A percentile compares a stretch with the other conserved stretches of the same genome.
phyloP scores from a whole-genome alignment of 768 basidiomycete species.

The Nidularia pulvinata region DNA sequence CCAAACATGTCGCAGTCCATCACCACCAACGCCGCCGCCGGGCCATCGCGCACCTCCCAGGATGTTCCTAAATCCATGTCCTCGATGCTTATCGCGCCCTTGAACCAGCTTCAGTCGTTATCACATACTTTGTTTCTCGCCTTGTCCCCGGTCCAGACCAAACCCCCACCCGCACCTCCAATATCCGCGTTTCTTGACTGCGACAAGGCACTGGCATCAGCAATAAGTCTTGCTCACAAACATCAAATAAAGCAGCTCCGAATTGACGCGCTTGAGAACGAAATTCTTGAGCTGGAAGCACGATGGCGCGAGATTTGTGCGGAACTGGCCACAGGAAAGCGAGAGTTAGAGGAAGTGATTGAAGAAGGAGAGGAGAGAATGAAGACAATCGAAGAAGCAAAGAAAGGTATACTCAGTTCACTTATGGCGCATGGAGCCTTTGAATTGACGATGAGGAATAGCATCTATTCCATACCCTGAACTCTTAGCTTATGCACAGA shows the following conservation, averaged over 20 bases:
- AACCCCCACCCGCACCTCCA: conserved; percentile 63
- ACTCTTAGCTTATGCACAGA: conserved; percentile 82
- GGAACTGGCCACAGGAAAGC: conserved; percentile 64
- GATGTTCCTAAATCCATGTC: conserved; percentile 49
- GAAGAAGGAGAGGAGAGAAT: conserved; percentile 76
- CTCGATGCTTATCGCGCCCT: conserved; percentile 56
- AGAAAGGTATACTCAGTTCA: conserved; percentile 50
- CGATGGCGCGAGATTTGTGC: conserved; percentile 70
- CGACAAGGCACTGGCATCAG: conserved; percentile 65
- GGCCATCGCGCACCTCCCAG: conserved; percentile 1
- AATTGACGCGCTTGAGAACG: conserved; percentile 71
- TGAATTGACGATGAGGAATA: conserved; percentile 19
- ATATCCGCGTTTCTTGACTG: conserved; percentile 57
- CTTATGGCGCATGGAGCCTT: background rate
- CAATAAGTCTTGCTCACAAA: conserved; percentile 60
- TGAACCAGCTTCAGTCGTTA: conserved; percentile 61
- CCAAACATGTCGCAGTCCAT: background rate
- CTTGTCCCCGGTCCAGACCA: conserved; percentile 64
- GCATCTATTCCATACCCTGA: conserved; percentile 84
- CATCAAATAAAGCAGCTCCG: conserved; percentile 79
- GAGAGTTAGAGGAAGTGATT: conserved; percentile 68
- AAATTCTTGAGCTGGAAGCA: conserved; percentile 66
- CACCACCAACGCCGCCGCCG: background rate
- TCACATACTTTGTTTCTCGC: conserved; percentile 74
- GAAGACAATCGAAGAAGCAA: conserved; percentile 69